Conservation (phyloP, 352 stramenopile species). For the Pythium graminicola region DNA sequence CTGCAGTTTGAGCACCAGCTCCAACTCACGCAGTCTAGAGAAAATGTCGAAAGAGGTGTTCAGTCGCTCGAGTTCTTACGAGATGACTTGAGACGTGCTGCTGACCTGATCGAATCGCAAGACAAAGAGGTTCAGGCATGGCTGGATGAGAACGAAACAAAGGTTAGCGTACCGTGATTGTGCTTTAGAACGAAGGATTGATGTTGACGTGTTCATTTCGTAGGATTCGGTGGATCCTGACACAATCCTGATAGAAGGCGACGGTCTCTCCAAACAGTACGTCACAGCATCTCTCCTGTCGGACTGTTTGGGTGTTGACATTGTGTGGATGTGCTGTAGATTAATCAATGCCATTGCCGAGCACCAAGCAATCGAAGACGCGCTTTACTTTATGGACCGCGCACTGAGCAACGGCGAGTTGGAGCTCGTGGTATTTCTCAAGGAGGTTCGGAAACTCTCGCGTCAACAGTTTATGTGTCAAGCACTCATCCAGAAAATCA, state of each 20-base stretch:
- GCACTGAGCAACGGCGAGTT: slow-evolving; percentile 85
- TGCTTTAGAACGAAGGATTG: neutral
- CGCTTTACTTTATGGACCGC: slow-evolving; percentile 89
- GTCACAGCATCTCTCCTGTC: no score
- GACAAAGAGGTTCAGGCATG: slow-evolving; percentile 54
- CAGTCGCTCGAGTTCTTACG: slow-evolving; percentile 68
- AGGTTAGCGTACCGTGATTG: slow-evolving; percentile 23
- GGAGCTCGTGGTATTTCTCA: slow-evolving; percentile 75
- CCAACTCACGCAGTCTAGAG: slow-evolving; percentile 68
- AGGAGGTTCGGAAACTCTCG: slow-evolving; percentile 85
- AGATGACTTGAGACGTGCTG: slow-evolving; percentile 51
- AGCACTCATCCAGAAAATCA: slow-evolving; percentile 85
- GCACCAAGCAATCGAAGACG: slow-evolving; percentile 85
- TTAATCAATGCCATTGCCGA: slow-evolving; percentile 78
- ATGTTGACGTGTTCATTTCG: neutral
- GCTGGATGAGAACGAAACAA: slow-evolving; percentile 72
- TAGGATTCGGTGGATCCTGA: slow-evolving; percentile 73
- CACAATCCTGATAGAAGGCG: slow-evolving; percentile 67
- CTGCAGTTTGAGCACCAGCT: slow-evolving; percentile 83
- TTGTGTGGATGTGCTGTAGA: slow-evolving; percentile 19
- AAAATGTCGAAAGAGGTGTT: slow-evolving; percentile 68
- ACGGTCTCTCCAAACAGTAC: slow-evolving; percentile 79
- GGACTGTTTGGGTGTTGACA: neutral
- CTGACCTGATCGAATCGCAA: slow-evolving; percentile 45
- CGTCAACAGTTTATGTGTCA: slow-evolving; percentile 89